Base-by-base conservation (phyloP, 2,329 filamentous ascomycete genomes). In the Cordyceps militaris region DNA sequence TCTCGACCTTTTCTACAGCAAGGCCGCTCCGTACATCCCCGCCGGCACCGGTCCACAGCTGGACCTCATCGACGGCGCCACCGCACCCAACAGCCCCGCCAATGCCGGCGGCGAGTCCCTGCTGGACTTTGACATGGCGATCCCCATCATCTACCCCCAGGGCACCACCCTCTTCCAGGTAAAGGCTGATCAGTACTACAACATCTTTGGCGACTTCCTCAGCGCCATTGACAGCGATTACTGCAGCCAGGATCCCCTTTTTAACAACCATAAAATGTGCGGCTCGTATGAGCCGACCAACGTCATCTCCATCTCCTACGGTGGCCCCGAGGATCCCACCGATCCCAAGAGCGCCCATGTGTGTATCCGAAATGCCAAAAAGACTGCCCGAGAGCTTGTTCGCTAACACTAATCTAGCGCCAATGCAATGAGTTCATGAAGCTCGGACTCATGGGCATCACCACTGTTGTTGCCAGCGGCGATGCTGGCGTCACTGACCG, bases 81-180 rank as follows among this genome's bases (percentile, higher is more conserved):
- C 69, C 13, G 70, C 76, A 13, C 77, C 79, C 57, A 76, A 69
- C 23, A 66, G 63, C 2, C 61, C 60, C 14, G 61, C 60, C 13
- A 28, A 60, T 8, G 65, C 65, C 14, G 67, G 66, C 23, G 75
- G 74, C 46, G 81, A 84, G 68, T 78, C 78, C 1, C 69, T 78
- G 40, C 73, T 84, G 13, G 81, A 84, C 62, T 71, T 84, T 3
- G 70, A 82, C 60, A 62, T 61, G 44, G 77, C 77, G 55, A 81
- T 79, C 67, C 67, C 78, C 8, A 69, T 83, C 38, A 73, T 81
- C 36, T 76, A 75, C 59, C 81, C 79, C 1, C 79, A 83, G 62
- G 69, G 72, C 10, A 73, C 78, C 24, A 75, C 75, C 30, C 66
- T 82, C 23, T 80, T 77, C 66, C 76, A 79, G 63, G 67, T 70